Evolutionary conservation across 768 basidiomycete species (phyloP), one percentile per base, ranked within the genome.

Genomic region (Boletus rubescentipes): DNA sequence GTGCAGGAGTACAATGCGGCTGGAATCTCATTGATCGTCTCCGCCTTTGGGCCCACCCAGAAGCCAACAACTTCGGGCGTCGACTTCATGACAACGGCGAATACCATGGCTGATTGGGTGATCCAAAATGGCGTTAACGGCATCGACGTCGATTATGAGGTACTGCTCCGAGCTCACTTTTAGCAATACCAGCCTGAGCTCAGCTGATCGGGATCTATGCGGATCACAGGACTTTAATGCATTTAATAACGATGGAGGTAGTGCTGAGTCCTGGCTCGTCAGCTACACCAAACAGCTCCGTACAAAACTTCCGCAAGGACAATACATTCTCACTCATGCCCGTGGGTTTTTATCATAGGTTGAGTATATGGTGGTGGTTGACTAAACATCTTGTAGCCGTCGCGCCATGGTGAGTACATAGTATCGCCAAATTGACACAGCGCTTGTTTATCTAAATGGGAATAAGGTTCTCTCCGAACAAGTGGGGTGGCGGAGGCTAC

Each of bases 11-110:
- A 84, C 60, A 71, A 71, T 23, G 73, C 77, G 0, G 81, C 82
- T 9, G 83, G 83, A 20, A 82, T 84, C 64, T 78, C 77, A 23
- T 62, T 85, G 37, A 75, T 85, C 49, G 83, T 84, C 7, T 79
- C 80, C 45, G 74, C 73, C 5, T 84, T 84, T 55, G 79, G 80
- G 8, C 71, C 78, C 14, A 68, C 64, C 5, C 61, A 66, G 49
- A 65, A 67, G 0, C 80, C 80, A 4, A 81, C 79, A 4, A 67
- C 74, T 3, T 61, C 64, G 10, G 75, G 74, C 30, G 61, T 61
- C 4, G 70, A 80, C 53, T 72, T 79, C 4, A 67, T 71, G 34
- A 50, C 43, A 26, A 67, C 67, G 9, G 79, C 79, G 1, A 71
- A 74, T 55, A 70, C 68, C 7, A 69, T 81, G 60, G 79, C 78